phyloP scores from a whole-genome alignment of 371 early-diverging fungal genomes.

The Rhizopus delemar region DNA sequence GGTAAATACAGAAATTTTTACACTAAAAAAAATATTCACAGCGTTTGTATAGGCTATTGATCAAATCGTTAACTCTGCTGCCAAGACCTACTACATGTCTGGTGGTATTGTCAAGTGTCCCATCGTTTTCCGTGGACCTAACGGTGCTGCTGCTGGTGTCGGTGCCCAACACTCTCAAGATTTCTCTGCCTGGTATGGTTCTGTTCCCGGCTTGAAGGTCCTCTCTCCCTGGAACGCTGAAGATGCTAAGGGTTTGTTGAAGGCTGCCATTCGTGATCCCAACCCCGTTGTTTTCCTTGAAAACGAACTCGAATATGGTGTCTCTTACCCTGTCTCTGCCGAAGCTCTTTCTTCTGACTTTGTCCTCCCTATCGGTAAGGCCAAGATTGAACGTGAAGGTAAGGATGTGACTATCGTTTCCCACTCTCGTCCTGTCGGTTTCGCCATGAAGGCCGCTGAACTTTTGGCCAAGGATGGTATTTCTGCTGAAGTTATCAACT shows the following conservation, averaged over 20 bases:
- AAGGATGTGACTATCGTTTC: slow-evolving; percentile 94
- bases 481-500: slow-evolving; percentile 94
- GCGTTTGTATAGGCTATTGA: slow-evolving; percentile 85
- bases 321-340: slow-evolving; percentile 81
- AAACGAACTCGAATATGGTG: slow-evolving; percentile 98
- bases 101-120: slow-evolving; percentile 90
- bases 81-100: slow-evolving; percentile 99
- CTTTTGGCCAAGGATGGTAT: slow-evolving; percentile 85
- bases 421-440: slow-evolving; percentile 91
- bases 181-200: slow-evolving; percentile 98
- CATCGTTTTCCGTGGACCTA: slow-evolving; percentile 99
- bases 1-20: slow-evolving; percentile 46
- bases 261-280: slow-evolving; percentile 98
- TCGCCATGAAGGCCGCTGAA: slow-evolving; percentile 91
- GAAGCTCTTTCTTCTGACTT: slow-evolving; percentile 87
- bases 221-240: slow-evolving; percentile 96
- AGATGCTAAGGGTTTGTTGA: slow-evolving; percentile 95
- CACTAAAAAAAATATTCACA: too few relatives aligned
- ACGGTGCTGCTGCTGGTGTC: slow-evolving; percentile 98
- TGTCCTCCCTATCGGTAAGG: slow-evolving; percentile 94
- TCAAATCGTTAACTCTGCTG: slow-evolving; percentile 99
- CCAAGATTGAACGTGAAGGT: slow-evolving; percentile 93
- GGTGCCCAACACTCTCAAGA: slow-evolving; percentile 99
- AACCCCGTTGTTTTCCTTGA: slow-evolving; percentile 99
- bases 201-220: slow-evolving; percentile 98